Evolutionary conservation across 768 basidiomycete genomes (phyloP).

Genomic region (Mycena latifolia): DNA sequence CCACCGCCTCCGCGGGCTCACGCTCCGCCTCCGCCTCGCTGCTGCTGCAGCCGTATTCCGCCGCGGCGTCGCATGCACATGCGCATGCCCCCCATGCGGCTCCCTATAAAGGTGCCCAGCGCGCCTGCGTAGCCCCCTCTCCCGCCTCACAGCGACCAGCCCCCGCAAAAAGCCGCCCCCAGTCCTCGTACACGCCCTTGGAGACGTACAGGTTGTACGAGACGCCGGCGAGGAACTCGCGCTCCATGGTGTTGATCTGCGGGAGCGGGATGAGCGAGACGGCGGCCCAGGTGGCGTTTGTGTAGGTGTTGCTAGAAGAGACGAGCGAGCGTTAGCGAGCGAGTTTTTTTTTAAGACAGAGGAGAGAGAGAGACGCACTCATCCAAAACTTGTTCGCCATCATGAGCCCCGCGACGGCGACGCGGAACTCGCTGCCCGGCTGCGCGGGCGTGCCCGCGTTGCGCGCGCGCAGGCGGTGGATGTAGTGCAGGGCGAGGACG

Average conservation of each 20-base stretch:
- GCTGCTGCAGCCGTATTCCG: not conserved
- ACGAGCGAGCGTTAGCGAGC: not conserved
- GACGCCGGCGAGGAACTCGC: constrained; percentile 86
- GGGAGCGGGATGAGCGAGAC: constrained; percentile 87
- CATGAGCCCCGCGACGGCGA: constrained; percentile 93
- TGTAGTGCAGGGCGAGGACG: constrained; percentile 91
- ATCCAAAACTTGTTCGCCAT: constrained; percentile 98
- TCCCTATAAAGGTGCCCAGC: too few relatives aligned
- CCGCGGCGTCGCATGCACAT: not conserved
- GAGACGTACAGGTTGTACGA: constrained; percentile 87
- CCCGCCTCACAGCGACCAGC: constrained; percentile 78
- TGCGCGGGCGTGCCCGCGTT: constrained; percentile 76
- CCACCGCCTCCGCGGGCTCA: constrained; percentile 3
- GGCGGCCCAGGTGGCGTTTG: constrained; percentile 97
- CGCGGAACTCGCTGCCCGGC: constrained; percentile 87
- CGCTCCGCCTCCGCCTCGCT: constrained; percentile 9
- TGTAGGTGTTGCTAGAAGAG: constrained; percentile 90
- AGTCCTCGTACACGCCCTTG: constrained; percentile 80
- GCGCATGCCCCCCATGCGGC: not conserved
- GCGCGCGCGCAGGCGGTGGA: constrained; percentile 84
- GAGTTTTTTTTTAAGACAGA: too few relatives aligned
- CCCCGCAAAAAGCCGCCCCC: constrained; percentile 89
- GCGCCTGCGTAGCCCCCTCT: not conserved
- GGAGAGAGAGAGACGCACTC: constrained; percentile 78
- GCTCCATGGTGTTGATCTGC: constrained; percentile 95